Base-by-base conservation (phyloP, 202 grass and related monocot genomes). In the Musa balbisiana region DNA sequence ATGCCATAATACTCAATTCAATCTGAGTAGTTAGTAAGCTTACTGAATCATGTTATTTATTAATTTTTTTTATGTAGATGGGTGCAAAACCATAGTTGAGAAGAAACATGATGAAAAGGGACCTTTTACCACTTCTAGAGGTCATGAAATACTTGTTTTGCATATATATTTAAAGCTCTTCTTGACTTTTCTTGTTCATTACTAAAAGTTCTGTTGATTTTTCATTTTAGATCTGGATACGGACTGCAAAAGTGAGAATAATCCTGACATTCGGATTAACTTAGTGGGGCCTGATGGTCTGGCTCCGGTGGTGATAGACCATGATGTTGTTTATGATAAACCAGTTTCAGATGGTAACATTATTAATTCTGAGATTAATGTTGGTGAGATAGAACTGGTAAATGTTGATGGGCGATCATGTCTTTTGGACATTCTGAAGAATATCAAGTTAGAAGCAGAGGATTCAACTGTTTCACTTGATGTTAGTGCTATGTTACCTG, bases 211-310 rank as follows among this genome's bases (percentile, higher is more conserved):
- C 1, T 76, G 14, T 51, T 51, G 24, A 6, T 62, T 70, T 27
- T 54, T 73, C 51, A 64, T 51, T 51, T 76, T 43, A 76, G 74
- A 76, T 29, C 59, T 51, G 17, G 23, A 64, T 76, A 51, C 20
- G 64, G 60, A 52, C 27, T 3, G 10, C 52, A 49, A 64, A 65
- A 22, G 16, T 20, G 65, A 24, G 49, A 20, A 65, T 52, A 65
- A 33, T 33, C 43, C 14, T 43, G 33, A 70, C 49, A 13, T 49
- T 51, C 22, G 64, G 59, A 77, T 25, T 52, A 23, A 77, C 26
- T 5, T 24, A 43, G 59, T 64, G 12, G 20, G 49, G 22, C 60
- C 29, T 65, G 49, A 17, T 77, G 49, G 49, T 64, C 15, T 52
- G 74, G 1, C n/a, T 52, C 1, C 60, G 17, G 2, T 49, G 19